These are phyloP conservation scores for Mycena pura DNA, from an alignment of 768 basidiomycete species.

Conservation along the genomic window DNA sequence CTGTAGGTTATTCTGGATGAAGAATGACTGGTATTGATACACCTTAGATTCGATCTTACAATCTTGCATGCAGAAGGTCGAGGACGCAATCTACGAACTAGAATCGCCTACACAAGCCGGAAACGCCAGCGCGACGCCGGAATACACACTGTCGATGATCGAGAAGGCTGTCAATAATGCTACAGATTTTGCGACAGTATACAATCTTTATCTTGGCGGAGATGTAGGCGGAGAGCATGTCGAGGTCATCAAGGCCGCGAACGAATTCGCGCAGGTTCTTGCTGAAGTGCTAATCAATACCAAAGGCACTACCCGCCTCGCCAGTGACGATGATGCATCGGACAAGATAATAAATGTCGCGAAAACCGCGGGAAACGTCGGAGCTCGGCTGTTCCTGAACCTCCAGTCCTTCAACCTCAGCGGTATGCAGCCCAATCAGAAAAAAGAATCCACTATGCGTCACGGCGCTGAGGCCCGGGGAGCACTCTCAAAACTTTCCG, in stretches of 20 bases:
- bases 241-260: constrained; percentile 96
- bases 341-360: constrained; percentile 90
- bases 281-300: constrained; percentile 92
- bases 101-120: constrained; percentile 95
- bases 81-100: constrained; percentile 96
- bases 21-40: constrained; percentile 24
- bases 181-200: constrained; percentile 94
- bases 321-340: constrained; percentile 88
- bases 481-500: constrained; percentile 84
- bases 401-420: constrained; percentile 95
- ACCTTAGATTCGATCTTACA: constrained; percentile 92
- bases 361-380: constrained; percentile 86
- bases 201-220: constrained; percentile 87
- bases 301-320: constrained; percentile 94
- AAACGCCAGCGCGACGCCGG: constrained; percentile 96
- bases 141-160: constrained; percentile 97
- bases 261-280: constrained; percentile 93
- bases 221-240: constrained; percentile 94
- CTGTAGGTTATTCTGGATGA: constrained; percentile 1
- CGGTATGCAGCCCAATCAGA: constrained; percentile 72
- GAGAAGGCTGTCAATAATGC: constrained; percentile 96
- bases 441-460: constrained; percentile 87
- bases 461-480: constrained; percentile 87
- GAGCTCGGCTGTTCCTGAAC: constrained; percentile 92
- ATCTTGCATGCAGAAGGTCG: constrained; percentile 95